These are phyloP conservation scores for Lactarius psammicola DNA, from an alignment of 768 basidiomycete species.

Conservation along the genomic window DNA sequence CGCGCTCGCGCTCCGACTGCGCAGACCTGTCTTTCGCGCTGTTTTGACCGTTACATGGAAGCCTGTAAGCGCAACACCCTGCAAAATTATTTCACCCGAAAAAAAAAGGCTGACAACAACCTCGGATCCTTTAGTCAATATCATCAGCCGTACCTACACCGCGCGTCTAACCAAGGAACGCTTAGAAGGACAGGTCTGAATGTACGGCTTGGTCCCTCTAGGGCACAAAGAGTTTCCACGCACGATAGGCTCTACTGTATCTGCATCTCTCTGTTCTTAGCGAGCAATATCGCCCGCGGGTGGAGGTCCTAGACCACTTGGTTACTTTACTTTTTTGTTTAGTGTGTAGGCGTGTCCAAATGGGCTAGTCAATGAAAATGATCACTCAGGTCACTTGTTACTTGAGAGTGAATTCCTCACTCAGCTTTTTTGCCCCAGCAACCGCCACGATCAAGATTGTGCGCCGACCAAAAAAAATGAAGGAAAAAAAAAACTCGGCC, in stretches of 20 bases:
- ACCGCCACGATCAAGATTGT: slow-evolving; percentile 17
- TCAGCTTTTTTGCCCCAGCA: neutral
- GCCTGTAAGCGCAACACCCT: slow-evolving; percentile 58
- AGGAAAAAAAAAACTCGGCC: slow-evolving; percentile 10
- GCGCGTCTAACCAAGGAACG: slow-evolving; percentile 57
- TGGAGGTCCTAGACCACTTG: slow-evolving; percentile 1
- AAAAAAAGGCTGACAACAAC: slow-evolving; percentile 8
- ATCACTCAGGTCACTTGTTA: slow-evolving; percentile 3
- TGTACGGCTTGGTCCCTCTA: neutral
- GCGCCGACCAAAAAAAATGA: slow-evolving; percentile 2
- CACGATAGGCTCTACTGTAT: neutral
- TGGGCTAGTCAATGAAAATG: slow-evolving; percentile 3
- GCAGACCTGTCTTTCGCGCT: slow-evolving; percentile 72
- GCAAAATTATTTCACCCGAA: neutral
- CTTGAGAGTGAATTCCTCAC: slow-evolving; percentile 4
- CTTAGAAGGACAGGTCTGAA: slow-evolving; percentile 23
- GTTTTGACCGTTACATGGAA: slow-evolving; percentile 81
- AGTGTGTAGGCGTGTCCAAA: slow-evolving; percentile 3
- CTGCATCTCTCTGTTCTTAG: neutral
- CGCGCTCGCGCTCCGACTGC: neutral
- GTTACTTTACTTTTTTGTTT: slow-evolving; percentile 5
- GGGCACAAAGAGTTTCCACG: slow-evolving; percentile 1
- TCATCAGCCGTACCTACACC: slow-evolving; percentile 70
- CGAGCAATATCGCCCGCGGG: slow-evolving; percentile 14
- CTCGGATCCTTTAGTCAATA: slow-evolving; percentile 55